These are phyloP conservation scores for Citropsis articulata DNA, from an alignment of 345 rosid species.

Conservation along the genomic window DNA sequence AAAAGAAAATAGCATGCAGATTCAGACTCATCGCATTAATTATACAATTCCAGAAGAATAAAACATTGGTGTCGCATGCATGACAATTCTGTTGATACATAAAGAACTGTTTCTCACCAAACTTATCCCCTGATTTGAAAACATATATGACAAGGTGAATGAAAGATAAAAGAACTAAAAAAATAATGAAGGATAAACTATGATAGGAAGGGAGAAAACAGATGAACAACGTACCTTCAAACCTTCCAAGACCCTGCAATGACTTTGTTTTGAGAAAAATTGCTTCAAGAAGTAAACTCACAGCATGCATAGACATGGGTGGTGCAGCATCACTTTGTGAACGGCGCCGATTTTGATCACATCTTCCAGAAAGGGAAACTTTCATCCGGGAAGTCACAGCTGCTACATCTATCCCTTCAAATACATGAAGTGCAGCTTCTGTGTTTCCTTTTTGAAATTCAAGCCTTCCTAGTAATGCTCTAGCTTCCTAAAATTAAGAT, in stretches of 20 bases:
- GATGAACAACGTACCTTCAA: constrained; percentile 38
- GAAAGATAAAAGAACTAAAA: not conserved
- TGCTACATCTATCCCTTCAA: constrained; percentile 64
- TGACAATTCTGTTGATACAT: not conserved
- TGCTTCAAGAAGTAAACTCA: constrained; percentile 61
- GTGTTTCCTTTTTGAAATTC: constrained; percentile 69
- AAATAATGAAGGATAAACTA: not conserved
- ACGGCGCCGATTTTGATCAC: constrained; percentile 35
- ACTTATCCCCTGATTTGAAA: not conserved
- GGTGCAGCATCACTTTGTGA: constrained; percentile 45
- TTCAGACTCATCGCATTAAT: not conserved
- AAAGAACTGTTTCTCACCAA: not conserved
- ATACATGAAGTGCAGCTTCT: constrained; percentile 68
- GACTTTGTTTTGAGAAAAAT: constrained; percentile 66
- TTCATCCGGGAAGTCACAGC: constrained; percentile 54
- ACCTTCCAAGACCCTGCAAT: constrained; percentile 59
- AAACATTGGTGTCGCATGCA: not conserved
- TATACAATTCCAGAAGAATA: not conserved
- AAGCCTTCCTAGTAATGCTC: constrained; percentile 69
- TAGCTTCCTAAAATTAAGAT: constrained; percentile 57
- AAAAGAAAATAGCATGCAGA: not conserved
- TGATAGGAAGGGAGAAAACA: not conserved
- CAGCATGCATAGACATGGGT: constrained; percentile 67
- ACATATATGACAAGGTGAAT: not conserved
- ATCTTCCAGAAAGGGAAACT: constrained; percentile 43